Base-by-base conservation (phyloP, 1,284 basidiomycete genomes). In the Ustilago hordei region DNA sequence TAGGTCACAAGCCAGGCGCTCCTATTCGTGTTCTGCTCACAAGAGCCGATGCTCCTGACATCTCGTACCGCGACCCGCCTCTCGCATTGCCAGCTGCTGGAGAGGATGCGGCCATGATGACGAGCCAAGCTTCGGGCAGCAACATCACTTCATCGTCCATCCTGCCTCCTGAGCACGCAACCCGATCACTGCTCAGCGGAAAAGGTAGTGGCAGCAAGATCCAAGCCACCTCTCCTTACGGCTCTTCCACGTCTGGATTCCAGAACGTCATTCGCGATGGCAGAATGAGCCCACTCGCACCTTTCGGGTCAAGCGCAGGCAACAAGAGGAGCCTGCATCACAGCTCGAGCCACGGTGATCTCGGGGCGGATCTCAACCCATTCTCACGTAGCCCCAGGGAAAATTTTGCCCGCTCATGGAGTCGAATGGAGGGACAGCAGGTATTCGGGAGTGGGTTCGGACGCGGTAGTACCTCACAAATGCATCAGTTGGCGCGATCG, bases 11-110 rank as follows among this genome's bases (percentile, higher is more conserved):
- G 31, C 87, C 87, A 17, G 89, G 89, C 19, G 82, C 84, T 2
- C 88, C 87, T 0, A 90, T 90, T 65, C 83, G 88, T 28, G 88
- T 89, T 2, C 84, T 88, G 28, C 85, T 88, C 41, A 88, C 89
- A 8, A 83, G 90, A 11, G 84, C 87, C 53, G 64, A 80, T 57
- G 75, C 85, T 55, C 68, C 68, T n/a, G 63, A 86, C 65, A 68
- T 81, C 31, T 78, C 83, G 28, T 79, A 81, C 53, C 76, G 75
- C 38, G 72, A 69, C 36, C 84, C 76, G 17, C 82, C 80, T 3
- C 58, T 66, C 13, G 41, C 50, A 6, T 17, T 60, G 9, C 53
- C 55, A 0, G 39, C 64, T 0, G 38, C 35, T 13, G 67, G 53
- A 43, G 75, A 70, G 0, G 75, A 65, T 8, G 65, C 64, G 12